Percentiles rank a stretch among this genome's conserved stretches.
phyloP scores from a whole-genome alignment of 1,139 yeast species.

The Candida sp. region DNA sequence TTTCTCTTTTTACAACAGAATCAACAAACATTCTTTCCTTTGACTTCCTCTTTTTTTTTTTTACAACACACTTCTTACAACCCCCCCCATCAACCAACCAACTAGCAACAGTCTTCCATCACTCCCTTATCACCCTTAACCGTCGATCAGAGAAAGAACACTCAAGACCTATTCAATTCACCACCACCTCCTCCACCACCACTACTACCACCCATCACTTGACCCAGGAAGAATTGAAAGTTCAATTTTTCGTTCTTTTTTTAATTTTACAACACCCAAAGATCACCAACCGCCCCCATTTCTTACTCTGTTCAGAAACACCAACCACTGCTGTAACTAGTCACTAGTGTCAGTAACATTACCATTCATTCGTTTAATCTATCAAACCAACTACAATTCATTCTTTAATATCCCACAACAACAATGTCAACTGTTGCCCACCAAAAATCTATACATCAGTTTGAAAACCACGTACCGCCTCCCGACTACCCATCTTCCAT shows the following conservation, averaged over 20 bases:
- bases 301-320: neutral
- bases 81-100: too few species aligned
- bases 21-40: too few species aligned
- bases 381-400: conserved; percentile 10
- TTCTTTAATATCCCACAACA: conserved; percentile 5
- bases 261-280: too few species aligned
- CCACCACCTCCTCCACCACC: neutral
- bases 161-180: neutral
- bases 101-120: neutral
- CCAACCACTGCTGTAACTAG: neutral
- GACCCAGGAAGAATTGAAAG: neutral
- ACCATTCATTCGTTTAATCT: conserved; percentile 4
- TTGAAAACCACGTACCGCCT: conserved; percentile 4
- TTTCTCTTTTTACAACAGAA: too few species aligned
- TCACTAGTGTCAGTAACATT: too few species aligned
- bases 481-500: conserved; percentile 25
- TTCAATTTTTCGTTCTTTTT: neutral
- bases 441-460: conserved; percentile 6
- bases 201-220: too few species aligned
- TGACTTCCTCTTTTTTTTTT: too few species aligned
- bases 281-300: neutral
- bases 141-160: neutral
- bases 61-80: too few species aligned
- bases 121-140: neutral
- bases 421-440: conserved; percentile 10